These are phyloP conservation scores for Gillenia trifoliata DNA, from an alignment of 306 rosid genomes.

Conservation along the genomic window DNA sequence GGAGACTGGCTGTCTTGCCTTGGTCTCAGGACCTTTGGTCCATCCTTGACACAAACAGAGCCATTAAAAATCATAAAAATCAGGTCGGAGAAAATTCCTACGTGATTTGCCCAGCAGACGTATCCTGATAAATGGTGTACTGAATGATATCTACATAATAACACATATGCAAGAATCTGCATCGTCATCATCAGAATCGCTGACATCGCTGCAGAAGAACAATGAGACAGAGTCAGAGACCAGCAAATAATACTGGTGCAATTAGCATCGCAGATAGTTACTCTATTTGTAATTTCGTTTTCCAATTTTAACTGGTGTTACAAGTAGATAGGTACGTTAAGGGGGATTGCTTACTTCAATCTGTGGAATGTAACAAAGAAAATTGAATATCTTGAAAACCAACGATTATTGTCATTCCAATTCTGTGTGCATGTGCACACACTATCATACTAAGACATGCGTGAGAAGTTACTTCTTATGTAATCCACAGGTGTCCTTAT, in stretches of 20 bases:
- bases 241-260: background rate
- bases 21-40: constrained; percentile 29
- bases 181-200: constrained; percentile 77
- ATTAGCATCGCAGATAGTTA: constrained; percentile 8
- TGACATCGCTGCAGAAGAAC: constrained; percentile 62
- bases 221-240: constrained; percentile 18
- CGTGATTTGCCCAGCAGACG: constrained; percentile 36
- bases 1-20: constrained; percentile 12
- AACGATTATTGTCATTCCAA: no score
- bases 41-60: constrained; percentile 24
- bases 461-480: background rate
- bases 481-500: background rate
- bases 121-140: constrained; percentile 26
- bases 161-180: constrained; percentile 70
- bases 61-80: constrained; percentile 21
- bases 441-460: background rate
- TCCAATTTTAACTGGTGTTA: background rate
- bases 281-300: constrained; percentile 6
- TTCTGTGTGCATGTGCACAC: background rate
- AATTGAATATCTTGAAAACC: background rate
- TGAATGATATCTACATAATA: constrained; percentile 58
- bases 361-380: background rate
- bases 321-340: background rate
- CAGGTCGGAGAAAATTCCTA: constrained; percentile 28
- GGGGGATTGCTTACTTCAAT: background rate